Base-by-base conservation (phyloP, 768 basidiomycete species). In the Asterophora parasitica region DNA sequence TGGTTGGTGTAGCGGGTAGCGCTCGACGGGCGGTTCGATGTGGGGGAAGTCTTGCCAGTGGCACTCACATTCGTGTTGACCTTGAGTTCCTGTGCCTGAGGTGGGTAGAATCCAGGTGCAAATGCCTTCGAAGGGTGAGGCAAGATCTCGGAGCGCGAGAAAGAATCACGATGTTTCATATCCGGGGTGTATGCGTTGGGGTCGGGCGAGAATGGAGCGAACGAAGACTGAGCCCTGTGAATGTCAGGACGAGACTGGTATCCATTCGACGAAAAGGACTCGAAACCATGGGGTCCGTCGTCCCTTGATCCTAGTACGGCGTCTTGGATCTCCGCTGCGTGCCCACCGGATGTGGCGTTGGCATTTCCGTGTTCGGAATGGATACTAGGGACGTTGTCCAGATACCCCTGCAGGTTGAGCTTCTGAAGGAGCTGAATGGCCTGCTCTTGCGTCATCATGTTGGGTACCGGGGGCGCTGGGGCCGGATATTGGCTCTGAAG, bases 121-220 rank as follows among this genome's bases (percentile, higher is more conserved):
- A 73, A 82, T 45, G 68, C 64, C 60, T 77, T 78, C 37, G 74
- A 71, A 7, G 71, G 64, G 50, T 79, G 77, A 16, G 77, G 66
- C 41, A 79, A 62, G 9, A 62, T 42, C 42, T 78, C 78, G n/a
- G 65, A 52, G 43, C 65, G 66, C 32, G 66, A 59, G 39, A 62
- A 62, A 26, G 65, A 67, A 44, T 68, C 72, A 50, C 68, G 71
- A 35, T 63, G 61, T 54, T 63, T 51, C 36, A 61, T 62, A 50
- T 73, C 69, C 4, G 64, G 54, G 17, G 64, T 60, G 57, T 68
- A 68, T 16, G 71, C 62, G 53, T 78, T 83, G 7, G 83, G 81
- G 56, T 89, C 87, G 7, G 87, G 87, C 1, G 88, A 89, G 66
- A 90, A 90, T 3, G 87, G 87, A 6, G 85, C 84, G 62, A 89